Base-by-base conservation (phyloP, 192 early-diverging fungal genomes). In the Mortierella antarctica region DNA sequence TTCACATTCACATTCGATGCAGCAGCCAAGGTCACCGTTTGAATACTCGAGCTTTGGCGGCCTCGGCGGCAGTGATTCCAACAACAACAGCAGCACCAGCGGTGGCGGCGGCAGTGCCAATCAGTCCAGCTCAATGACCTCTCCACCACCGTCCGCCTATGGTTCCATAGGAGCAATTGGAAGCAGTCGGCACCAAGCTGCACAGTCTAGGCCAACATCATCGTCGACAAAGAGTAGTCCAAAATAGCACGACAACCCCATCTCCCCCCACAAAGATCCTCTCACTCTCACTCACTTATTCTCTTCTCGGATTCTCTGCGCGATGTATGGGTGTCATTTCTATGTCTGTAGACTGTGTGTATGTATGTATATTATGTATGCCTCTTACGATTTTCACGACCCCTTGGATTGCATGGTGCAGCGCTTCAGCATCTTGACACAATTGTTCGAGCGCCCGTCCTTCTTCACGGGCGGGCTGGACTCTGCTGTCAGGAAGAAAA, bases 11-110 rank as follows among this genome's bases (percentile, higher is more conserved):
- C 67, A 56, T 18, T 54, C 66, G 58, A 31, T 31, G 31, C 31
- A 31, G 31, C 31, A 31, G 31, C 31, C 31, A 31, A 31, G 31
- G 31, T 31, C 31, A 31, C 48, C 74, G 11, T 76, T 76, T 46
- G 74, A 69, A 1, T 76, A 69, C 45, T 68, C 73, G 13, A 31
- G 20, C 15, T 76, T 76, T 45, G 67, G 74, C 17, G 74, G 65
- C 1, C 40, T 76, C 39, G 66, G 73, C 21, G 44, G 42, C 15
- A 11, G 47, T 31, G 31, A 31, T 3, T 3, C 31, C 31, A 31
- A 31, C 31, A 31, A 31, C 31, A 31, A 40, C 52, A 42, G 39
- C 23, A 31, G 2, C 8, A 51, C 0, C 51, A 51, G 52, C 20
- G 15, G 13, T n/a, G 17, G 49, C 54, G 51, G 7, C 12, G n/a